Conservation (phyloP, 2,329 filamentous ascomycete genomes). For the Claviceps cyperi region DNA sequence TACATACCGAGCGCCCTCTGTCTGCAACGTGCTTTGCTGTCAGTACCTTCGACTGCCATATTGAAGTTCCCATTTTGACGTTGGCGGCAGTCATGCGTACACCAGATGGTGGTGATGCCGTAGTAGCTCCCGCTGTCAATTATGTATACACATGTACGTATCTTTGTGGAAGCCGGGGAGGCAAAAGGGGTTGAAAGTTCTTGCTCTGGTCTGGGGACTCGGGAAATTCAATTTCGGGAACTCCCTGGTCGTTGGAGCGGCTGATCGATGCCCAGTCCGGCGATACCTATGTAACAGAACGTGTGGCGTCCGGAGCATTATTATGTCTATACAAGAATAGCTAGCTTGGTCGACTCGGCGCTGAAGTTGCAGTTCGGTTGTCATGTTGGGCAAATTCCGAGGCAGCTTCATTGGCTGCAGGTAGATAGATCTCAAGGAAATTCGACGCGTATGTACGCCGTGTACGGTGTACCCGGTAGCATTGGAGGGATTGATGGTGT, state of each 20-base stretch:
- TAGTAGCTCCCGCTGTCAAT: constrained; percentile 4
- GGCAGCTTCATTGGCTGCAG: neutral
- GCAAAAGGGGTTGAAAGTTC: neutral
- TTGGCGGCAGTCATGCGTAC: neutral
- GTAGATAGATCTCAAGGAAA: too few relatives aligned
- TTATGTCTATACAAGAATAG: neutral
- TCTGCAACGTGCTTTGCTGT: neutral
- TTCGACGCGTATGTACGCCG: neutral
- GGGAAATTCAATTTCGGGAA: neutral
- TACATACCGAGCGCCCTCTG: neutral
- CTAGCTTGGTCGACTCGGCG: neutral
- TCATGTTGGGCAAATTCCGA: neutral
- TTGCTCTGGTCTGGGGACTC: neutral
- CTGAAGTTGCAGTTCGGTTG: neutral
- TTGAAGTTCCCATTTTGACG: neutral
- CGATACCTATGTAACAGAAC: neutral
- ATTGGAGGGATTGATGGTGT: neutral
- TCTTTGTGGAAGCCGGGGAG: too few relatives aligned
- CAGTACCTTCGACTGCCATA: neutral
- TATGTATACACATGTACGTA: too few relatives aligned
- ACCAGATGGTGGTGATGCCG: neutral
- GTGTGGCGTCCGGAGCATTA: neutral
- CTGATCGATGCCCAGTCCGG: neutral
- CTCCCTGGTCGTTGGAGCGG: neutral
- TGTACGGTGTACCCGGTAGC: neutral